Conservation (phyloP, 148 eudicot species). For the Chenopodium berlandieri region DNA sequence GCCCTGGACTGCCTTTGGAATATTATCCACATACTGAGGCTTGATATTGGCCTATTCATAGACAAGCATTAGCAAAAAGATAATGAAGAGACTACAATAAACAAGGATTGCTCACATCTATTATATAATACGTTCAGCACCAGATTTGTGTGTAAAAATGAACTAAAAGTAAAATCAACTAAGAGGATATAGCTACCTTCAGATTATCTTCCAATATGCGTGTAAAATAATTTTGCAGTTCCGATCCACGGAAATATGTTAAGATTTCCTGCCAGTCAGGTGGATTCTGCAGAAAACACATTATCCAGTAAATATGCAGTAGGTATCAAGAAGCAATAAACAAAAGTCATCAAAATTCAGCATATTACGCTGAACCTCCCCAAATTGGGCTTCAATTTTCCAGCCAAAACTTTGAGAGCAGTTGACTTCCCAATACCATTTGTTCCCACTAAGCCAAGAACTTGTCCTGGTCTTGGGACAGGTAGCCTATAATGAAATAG, state of each 20-base stretch:
- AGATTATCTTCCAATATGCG: conserved; percentile 88
- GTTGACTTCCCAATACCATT: conserved; percentile 99
- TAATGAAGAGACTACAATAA: background rate
- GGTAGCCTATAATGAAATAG: conserved; percentile 60
- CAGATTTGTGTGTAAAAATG: background rate
- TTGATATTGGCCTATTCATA: conserved; percentile 67
- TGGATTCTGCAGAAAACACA: conserved; percentile 60
- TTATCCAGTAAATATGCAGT: conserved; percentile 8
- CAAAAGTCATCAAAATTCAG: background rate
- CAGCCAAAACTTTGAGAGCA: conserved; percentile 96
- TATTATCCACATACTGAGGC: conserved; percentile 96
- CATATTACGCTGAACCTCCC: conserved; percentile 77
- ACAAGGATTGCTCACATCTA: background rate
- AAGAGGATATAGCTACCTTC: conserved; percentile 47
- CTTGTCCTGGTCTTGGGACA: conserved; percentile 98
- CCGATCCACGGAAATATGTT: conserved; percentile 83
- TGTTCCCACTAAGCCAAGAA: conserved; percentile 98
- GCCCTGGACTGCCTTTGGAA: conserved; percentile 91
- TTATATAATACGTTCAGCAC: no score
- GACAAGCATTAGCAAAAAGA: background rate
- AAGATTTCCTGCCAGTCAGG: conserved; percentile 95
- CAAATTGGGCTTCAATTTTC: conserved; percentile 91
- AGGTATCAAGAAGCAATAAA: conserved; percentile 1
- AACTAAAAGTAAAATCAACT: background rate
- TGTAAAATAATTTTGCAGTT: conserved; percentile 86